Evolutionary conservation across 192 early-diverging fungal genomes (phyloP), one percentile per base, ranked within the genome.

Genomic region (Geosiphon pyriformis): DNA sequence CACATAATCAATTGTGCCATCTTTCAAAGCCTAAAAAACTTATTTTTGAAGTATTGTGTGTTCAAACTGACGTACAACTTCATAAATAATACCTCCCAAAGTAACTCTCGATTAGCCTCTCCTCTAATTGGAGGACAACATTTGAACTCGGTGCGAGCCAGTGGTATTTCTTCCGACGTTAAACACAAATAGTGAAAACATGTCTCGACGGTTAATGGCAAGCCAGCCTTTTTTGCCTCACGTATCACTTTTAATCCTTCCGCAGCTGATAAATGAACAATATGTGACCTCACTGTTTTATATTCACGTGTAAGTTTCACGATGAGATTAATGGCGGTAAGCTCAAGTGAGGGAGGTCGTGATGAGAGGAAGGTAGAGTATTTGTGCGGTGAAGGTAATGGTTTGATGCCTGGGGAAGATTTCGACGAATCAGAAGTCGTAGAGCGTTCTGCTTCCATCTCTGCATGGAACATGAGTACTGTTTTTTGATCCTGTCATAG

Each of bases 111-210:
- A 76, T 92, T 92, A 57, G 69, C 67, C 32, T 83, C 70, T 55
- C 83, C 76, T 72, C 90, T 87, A 66, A 92, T 90, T 15, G 90
- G 90, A 59, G 90, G 90, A 71, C 90, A 92, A 75, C 90, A 92
- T 73, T 92, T 92, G 81, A 84, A 92, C 74, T 92, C 82, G 23
- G 90, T 92, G 27, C 83, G 83, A 59, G 86, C 80, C 29, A 78
- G 69, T 12, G 88, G 87, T 29, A 92, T 82, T 22, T 72, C 70
- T 70, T 90, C 88, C 1, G 90, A 75, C 61, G 66, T 78, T 51
- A 92, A 79, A 29, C 83, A 80, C 49, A 92, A 74, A 66, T 92
- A 92, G 67, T 92, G 90, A 77, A 88, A 89, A 74, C 90, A 92
- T 0, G 90, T 92, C 79, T 92, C 90, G 30, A 90, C 87, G 0